Percentiles rank a stretch among this genome's conserved stretches.
Conservation (phyloP, 495 filamentous ascomycete genomes). For the Aspergillus avenaceus region DNA sequence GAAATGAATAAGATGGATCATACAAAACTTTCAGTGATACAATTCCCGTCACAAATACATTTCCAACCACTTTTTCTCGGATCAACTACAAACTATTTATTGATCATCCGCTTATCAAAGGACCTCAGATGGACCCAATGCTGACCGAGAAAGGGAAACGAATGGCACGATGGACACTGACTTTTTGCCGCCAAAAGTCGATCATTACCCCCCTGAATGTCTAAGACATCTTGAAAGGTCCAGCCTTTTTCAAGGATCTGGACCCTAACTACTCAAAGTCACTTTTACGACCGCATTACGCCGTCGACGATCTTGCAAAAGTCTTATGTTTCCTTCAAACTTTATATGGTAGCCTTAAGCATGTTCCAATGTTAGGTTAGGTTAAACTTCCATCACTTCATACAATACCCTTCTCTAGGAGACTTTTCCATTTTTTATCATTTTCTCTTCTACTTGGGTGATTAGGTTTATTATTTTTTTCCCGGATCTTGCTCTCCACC, state of each 20-base stretch:
- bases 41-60: no score
- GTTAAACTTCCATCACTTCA: neutral
- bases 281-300: neutral
- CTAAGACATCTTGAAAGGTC: no score
- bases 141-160: neutral
- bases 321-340: neutral
- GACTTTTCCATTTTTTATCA: no score
- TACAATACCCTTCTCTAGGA: no score
- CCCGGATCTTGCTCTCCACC: no score
- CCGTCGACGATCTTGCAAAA: neutral
- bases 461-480: no score
- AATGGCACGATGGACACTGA: neutral
- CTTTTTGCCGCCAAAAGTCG: neutral
- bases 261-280: neutral
- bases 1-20: no score
- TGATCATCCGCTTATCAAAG: neutral
- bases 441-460: no score
- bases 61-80: no score
- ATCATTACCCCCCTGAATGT: neutral
- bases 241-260: neutral
- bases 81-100: neutral
- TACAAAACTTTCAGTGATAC: no score
- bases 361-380: neutral
- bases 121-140: neutral
- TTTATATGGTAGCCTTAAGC: neutral